phyloP scores from a whole-genome alignment of 345 rosid genomes.

The Alliaria petiolata region DNA sequence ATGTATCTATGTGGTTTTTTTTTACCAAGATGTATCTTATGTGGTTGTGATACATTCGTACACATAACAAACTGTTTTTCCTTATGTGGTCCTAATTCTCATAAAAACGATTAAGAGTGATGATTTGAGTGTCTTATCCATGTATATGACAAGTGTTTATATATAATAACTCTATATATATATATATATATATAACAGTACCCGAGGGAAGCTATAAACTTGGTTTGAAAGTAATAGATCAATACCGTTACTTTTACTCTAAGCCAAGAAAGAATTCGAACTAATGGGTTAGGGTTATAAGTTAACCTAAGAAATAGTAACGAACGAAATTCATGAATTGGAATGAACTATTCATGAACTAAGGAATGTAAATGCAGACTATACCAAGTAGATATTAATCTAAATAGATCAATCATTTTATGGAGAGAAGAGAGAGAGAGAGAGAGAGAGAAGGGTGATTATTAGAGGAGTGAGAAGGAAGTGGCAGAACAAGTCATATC shows the following conservation, averaged over 20 bases:
- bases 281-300: background rate
- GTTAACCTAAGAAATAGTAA: background rate
- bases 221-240: background rate
- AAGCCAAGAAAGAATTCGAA: constrained; percentile 6
- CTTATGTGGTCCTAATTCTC: constrained; percentile 19
- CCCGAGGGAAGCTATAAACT: background rate
- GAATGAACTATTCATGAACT: too few relatives aligned
- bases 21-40: too few relatives aligned
- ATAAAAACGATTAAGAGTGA: constrained; percentile 17
- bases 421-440: background rate
- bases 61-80: constrained; percentile 10
- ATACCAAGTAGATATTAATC: background rate
- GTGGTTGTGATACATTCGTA: constrained; percentile 24
- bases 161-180: background rate
- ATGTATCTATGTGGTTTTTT: constrained; percentile 19
- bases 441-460: constrained; percentile 13
- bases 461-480: constrained; percentile 24
- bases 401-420: constrained; percentile 24
- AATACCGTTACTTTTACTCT: constrained; percentile 7
- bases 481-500: constrained; percentile 35
- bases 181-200: background rate
- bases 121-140: constrained; percentile 19
- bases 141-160: constrained; percentile 13
- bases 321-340: constrained; percentile 2
- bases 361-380: background rate